A percentile compares a stretch with the other conserved stretches of the same genome.
phyloP scores from a whole-genome alignment of 2,329 filamentous ascomycete species.

The Aspergillus novofumigatus region DNA sequence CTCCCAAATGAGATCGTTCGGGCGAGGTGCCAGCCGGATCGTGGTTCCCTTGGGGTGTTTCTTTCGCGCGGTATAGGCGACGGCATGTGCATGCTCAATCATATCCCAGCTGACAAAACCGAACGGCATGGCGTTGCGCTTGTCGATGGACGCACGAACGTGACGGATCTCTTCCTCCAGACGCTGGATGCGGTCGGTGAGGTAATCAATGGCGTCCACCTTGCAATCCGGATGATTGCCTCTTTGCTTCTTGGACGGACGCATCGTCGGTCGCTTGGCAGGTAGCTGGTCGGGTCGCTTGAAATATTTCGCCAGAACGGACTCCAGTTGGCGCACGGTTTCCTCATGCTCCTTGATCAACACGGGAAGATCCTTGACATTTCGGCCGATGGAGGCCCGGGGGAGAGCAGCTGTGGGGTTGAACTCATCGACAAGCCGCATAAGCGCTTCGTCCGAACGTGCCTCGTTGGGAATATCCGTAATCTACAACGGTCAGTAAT shows the following conservation, averaged over 20 bases:
- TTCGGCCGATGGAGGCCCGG: constrained; percentile 77
- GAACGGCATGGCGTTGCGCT: constrained; percentile 81
- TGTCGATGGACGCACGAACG: constrained; percentile 76
- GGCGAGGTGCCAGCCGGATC: constrained; percentile 74
- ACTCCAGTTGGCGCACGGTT: constrained; percentile 76
- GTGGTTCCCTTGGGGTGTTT: constrained; percentile 77
- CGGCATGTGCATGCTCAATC: constrained; percentile 81
- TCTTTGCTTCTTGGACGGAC: constrained; percentile 74
- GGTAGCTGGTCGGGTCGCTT: constrained; percentile 81
- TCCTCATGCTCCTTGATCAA: constrained; percentile 80
- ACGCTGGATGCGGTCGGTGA: constrained; percentile 76
- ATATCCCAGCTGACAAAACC: constrained; percentile 92
- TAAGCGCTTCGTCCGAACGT: constrained; percentile 80
- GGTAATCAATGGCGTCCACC: constrained; percentile 90
- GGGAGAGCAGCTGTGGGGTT: constrained; percentile 75
- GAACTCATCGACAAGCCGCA: constrained; percentile 74
- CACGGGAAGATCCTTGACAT: constrained; percentile 83
- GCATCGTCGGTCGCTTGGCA: constrained; percentile 69
- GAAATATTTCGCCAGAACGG: constrained; percentile 80
- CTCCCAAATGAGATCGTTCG: constrained; percentile 93
- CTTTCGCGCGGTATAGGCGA: constrained; percentile 74
- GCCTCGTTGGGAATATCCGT: constrained; percentile 77
- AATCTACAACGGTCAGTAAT: constrained; percentile 47
- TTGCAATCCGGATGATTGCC: constrained; percentile 65
- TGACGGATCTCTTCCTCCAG: constrained; percentile 82